Evolutionary conservation across 2,329 filamentous ascomycete species (phyloP), one percentile per base, ranked within the genome.

Genomic region (Cladosporium sphaerospermum): DNA sequence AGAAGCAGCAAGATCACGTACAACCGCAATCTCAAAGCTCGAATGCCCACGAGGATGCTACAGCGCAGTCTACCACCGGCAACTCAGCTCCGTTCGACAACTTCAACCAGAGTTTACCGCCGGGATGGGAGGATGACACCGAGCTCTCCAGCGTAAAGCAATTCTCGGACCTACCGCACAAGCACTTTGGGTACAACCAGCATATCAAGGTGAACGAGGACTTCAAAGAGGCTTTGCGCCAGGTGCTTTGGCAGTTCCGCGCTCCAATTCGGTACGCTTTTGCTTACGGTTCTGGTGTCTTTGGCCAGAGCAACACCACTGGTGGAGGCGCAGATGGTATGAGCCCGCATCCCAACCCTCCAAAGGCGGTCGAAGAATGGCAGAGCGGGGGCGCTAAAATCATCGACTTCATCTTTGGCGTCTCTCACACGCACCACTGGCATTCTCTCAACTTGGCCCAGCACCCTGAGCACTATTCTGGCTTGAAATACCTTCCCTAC

Each of bases 321-420:
- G 48, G 48, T n/a, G 48, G 48, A 16, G 71, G 73, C 56, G 70
- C 74, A 56, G 74, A 46, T n/a, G 52, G 84, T 47, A 75, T 81
- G 47, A 82, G 84, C 16, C 81, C 91, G 19, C 92, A 97, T 66
- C 86, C 91, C 6, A 85, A 90, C 56, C 85, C 92, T 1, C 89
- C 90, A 1, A 77, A 83, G 49, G 88, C 89, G 1, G 84, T 97
- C 7, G 77, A 86, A 60, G 88, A 89, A 61, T 88, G 90, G 60
- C 92, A 97, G 70, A 85, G 89, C 63, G 88, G 89, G 31, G 84
- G 84, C 1, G 89, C 89, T 10, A 96, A 96, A 74, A 95, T 97
- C 85, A 95, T 99, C 59, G 93, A 99, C 72, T 96, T 99, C 68
- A 95, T 99, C 61, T 93, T 99, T 67, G 93, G 92, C 23, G 92